Evolutionary conservation across 768 basidiomycete genomes (phyloP).

Genomic region (Suillus weaverae): DNA sequence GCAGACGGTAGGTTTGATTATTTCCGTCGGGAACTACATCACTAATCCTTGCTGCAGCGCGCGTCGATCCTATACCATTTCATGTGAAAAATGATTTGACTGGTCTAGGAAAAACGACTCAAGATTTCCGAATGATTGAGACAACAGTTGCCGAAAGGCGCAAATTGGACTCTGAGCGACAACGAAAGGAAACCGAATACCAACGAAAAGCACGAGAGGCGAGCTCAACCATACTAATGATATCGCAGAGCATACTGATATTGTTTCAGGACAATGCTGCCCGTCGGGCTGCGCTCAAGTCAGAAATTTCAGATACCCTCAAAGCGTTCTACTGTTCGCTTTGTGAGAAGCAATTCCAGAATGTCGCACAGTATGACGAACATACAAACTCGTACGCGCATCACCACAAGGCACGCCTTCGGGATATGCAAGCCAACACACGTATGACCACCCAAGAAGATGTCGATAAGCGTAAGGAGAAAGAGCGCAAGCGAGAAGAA

Average conservation of each 20-base stretch:
- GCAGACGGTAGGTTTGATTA: slow-evolving; percentile 57
- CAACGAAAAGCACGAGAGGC: slow-evolving; percentile 77
- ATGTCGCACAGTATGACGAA: slow-evolving; percentile 84
- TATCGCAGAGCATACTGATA: slow-evolving; percentile 9
- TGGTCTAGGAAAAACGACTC: slow-evolving; percentile 75
- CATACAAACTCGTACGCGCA: slow-evolving; percentile 89
- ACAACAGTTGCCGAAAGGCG: slow-evolving; percentile 82
- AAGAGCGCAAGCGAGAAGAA: slow-evolving; percentile 83
- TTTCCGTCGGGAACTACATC: neutral
- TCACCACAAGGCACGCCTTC: slow-evolving; percentile 80
- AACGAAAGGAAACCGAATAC: slow-evolving; percentile 76
- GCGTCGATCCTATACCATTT: slow-evolving; percentile 83
- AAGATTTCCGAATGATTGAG: slow-evolving; percentile 83
- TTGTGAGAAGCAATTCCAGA: slow-evolving; percentile 88
- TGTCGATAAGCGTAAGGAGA: slow-evolving; percentile 75
- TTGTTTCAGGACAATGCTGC: slow-evolving; percentile 57
- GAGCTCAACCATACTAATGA: slow-evolving; percentile 10
- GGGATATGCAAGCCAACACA: slow-evolving; percentile 77
- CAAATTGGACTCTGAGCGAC: slow-evolving; percentile 77
- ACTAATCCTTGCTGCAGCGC: slow-evolving; percentile 46
- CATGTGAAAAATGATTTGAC: slow-evolving; percentile 74
- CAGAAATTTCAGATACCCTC: slow-evolving; percentile 67
- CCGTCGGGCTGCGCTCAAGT: slow-evolving; percentile 61
- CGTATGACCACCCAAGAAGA: slow-evolving; percentile 68
- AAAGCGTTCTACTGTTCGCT: slow-evolving; percentile 77